These are phyloP conservation scores for Russula sp. DNA, from an alignment of 768 basidiomycete genomes.

Conservation along the genomic window DNA sequence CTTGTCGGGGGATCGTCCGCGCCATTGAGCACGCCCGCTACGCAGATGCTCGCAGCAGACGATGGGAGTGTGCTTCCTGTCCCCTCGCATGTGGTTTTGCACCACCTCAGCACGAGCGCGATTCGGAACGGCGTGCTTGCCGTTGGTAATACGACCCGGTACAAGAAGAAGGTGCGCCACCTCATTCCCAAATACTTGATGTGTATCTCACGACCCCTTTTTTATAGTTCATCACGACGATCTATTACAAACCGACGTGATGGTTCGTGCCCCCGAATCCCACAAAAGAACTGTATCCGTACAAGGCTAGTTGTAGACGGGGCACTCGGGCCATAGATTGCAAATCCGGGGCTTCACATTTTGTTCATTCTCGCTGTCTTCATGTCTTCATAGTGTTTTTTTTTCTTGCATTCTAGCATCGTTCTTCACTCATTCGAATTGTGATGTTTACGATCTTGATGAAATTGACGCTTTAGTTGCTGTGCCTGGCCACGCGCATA, in stretches of 20 bases:
- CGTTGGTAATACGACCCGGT: slow-evolving; percentile 88
- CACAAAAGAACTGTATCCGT: slow-evolving; percentile 18
- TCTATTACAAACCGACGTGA: slow-evolving; percentile 74
- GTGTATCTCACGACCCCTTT: background rate
- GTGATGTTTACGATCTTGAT: slow-evolving; percentile 28
- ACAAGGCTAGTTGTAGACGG: slow-evolving; percentile 22
- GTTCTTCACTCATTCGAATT: slow-evolving; percentile 5
- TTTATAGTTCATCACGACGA: slow-evolving; percentile 73
- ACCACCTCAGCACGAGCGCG: slow-evolving; percentile 93
- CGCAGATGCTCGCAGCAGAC: slow-evolving; percentile 61
- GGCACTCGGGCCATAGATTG: slow-evolving; percentile 21
- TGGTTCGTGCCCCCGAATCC: background rate
- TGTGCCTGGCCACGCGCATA: slow-evolving; percentile 23
- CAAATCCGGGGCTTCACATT: slow-evolving; percentile 13
- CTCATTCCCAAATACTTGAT: background rate
- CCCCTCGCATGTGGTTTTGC: slow-evolving; percentile 89
- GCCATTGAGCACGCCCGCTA: slow-evolving; percentile 20
- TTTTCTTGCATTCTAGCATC: slow-evolving; percentile 1
- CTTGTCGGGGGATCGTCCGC: slow-evolving; percentile 24
- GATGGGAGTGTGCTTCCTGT: slow-evolving; percentile 90
- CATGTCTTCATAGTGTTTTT: slow-evolving; percentile 6
- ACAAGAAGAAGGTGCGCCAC: slow-evolving; percentile 78
- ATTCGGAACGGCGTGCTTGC: slow-evolving; percentile 92
- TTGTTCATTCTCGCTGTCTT: slow-evolving; percentile 8
- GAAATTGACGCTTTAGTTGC: slow-evolving; percentile 22